phyloP scores from a whole-genome alignment of 1,284 basidiomycete genomes.

The Heterobasidion parviporum region DNA sequence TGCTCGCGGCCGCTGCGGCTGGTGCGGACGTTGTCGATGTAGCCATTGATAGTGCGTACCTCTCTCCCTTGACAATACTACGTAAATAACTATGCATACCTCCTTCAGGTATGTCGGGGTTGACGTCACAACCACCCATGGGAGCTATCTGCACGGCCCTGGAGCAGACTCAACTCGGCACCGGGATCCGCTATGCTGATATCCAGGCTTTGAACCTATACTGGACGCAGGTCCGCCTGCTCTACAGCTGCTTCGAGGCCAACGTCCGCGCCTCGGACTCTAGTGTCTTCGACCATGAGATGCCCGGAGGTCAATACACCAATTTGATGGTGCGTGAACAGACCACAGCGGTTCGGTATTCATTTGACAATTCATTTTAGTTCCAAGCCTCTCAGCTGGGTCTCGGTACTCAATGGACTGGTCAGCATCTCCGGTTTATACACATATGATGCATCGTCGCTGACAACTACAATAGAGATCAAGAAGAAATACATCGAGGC shows the following conservation, averaged over 20 bases:
- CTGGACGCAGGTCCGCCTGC: conserved; percentile 95
- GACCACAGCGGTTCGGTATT: neutral
- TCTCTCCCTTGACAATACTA: neutral
- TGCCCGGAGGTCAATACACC: conserved; percentile 98
- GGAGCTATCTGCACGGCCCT: conserved; percentile 91
- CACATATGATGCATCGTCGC: conserved; percentile 2
- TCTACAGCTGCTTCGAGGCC: conserved; percentile 97
- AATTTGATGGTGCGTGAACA: conserved; percentile 71
- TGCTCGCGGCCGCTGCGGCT: conserved; percentile 92
- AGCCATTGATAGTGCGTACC: conserved; percentile 85
- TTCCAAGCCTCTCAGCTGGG: conserved; percentile 99
- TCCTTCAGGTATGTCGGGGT: conserved; percentile 86
- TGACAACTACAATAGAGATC: conserved; percentile 56
- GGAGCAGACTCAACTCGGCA: conserved; percentile 92
- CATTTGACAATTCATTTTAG: conserved; percentile 29
- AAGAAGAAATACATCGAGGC: conserved; percentile 99
- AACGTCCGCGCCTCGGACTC: conserved; percentile 96
- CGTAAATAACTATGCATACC: neutral
- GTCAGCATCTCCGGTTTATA: conserved; percentile 27
- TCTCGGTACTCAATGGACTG: conserved; percentile 93
- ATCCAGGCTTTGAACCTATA: conserved; percentile 97
- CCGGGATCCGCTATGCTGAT: conserved; percentile 95
- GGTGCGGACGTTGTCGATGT: conserved; percentile 98
- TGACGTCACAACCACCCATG: conserved; percentile 99
- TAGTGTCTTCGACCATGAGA: conserved; percentile 98